Base-by-base conservation (phyloP, 768 basidiomycete genomes). In the Boletus sp. region DNA sequence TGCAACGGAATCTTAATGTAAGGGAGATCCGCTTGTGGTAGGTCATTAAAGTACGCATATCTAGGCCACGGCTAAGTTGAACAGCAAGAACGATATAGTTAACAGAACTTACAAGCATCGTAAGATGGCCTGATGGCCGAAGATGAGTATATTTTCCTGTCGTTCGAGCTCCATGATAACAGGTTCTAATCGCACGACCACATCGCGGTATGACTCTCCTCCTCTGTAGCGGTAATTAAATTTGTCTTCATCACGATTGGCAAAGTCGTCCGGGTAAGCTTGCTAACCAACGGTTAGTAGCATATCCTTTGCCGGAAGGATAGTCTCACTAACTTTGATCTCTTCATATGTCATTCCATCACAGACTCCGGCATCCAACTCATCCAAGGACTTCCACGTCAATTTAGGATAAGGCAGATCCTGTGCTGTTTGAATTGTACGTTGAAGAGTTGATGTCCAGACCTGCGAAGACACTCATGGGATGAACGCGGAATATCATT, bases 271-370 rank as follows among this genome's bases (percentile, higher is more conserved):
- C 0, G 97, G 97, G 68, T 98, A 99, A 58, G 86, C 82, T 80
- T 86, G 84, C 93, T 96, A 60, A 53, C 1, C 1, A 43, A 53
- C 39, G 5, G 17, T 55, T 2, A 55, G 54, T 2, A 29, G 27
- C 1, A 33, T 54, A 27, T 51, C 32, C 32, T 19, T 23, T 19
- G 42, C 15, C 0, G 7, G 29, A 40, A 23, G 23, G 32, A 47
- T n/a, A 23, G 37, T 27, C 51, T 32, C 46, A 64, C 75, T 34
- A 52, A 91, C 95, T 80, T 95, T 95, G 54, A 99, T 98, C 79
- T 98, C 96, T 75, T 93, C 88, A 63, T 99, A 99, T 5, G 97
- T 98, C 97, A 99, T 98, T 15, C 88, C 97, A 72, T 99, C 97
- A 65, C 97, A 99, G 33, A 99, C 97, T 25, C 97, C 97, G 8